A percentile compares a stretch with the other conserved stretches of the same genome.
These are phyloP conservation scores for Anaeramoeba flamelloides DNA, from an alignment of 78 protist genomes.

Conservation along the genomic window DNA sequence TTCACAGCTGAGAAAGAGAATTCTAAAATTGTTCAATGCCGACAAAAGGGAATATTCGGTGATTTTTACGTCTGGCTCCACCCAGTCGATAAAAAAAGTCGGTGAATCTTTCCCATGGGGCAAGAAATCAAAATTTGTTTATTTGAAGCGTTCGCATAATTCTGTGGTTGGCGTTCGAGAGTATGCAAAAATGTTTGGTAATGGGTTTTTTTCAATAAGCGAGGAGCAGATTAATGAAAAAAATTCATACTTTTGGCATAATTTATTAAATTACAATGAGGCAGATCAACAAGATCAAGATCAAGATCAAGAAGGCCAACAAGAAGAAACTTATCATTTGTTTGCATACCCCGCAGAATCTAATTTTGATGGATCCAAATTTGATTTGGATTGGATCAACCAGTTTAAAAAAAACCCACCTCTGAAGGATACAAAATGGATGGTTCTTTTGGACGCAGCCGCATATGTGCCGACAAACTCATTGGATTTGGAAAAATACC, in stretches of 20 bases:
- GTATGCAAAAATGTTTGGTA: constrained; percentile 4
- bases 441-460: constrained; percentile 47
- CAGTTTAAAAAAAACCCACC: background rate
- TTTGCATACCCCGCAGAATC: constrained; percentile 51
- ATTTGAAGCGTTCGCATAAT: constrained; percentile 33
- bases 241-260: background rate
- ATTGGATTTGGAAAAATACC: constrained; percentile 29
- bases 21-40: constrained; percentile 36
- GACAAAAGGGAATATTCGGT: constrained; percentile 38
- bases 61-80: constrained; percentile 61
- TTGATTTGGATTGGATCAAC: background rate
- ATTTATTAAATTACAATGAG: background rate
- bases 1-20: constrained; percentile 9
- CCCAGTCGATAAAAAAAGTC: constrained; percentile 44
- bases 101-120: constrained; percentile 62
- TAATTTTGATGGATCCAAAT: constrained; percentile 36
- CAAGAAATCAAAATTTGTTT: constrained; percentile 12
- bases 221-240: background rate
- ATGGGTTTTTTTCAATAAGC: background rate
- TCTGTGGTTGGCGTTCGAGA: constrained; percentile 47
- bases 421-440: background rate
- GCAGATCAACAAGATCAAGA: background rate
- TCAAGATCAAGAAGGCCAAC: background rate
- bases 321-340: constrained; percentile 17
- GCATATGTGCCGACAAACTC: constrained; percentile 34